These are phyloP conservation scores for Brassica juncea DNA, from an alignment of 345 rosid genomes.

Conservation along the genomic window DNA sequence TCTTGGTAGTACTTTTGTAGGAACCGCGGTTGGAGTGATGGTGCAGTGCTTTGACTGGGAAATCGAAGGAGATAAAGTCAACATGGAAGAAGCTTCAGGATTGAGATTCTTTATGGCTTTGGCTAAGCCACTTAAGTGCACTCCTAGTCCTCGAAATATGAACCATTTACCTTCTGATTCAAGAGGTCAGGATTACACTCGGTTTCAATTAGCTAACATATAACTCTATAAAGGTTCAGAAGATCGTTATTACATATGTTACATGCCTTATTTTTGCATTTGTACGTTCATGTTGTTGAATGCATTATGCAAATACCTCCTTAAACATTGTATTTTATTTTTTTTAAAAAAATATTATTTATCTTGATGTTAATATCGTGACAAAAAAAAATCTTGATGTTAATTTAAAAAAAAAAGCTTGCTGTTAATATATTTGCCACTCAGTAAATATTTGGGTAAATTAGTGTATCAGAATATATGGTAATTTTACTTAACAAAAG, in stretches of 20 bases:
- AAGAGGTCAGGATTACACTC: neutral
- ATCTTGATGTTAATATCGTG: too few species aligned
- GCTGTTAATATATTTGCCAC: neutral
- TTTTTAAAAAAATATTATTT: too few species aligned
- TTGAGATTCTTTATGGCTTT: neutral
- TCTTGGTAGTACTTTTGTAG: neutral
- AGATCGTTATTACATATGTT: neutral
- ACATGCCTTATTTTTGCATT: neutral
- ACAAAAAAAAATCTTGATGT: too few species aligned
- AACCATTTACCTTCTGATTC: neutral
- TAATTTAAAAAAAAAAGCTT: too few species aligned
- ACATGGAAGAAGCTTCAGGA: neutral
- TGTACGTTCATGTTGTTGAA: neutral
- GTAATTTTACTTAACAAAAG: too few species aligned
- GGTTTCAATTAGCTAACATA: neutral
- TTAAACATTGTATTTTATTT: neutral
- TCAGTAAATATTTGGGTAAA: too few species aligned
- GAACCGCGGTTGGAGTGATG: slow-evolving; percentile 12
- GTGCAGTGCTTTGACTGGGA: slow-evolving; percentile 17
- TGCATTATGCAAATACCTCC: neutral
- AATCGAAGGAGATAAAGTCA: neutral
- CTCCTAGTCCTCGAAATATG: neutral
- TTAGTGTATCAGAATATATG: too few species aligned
- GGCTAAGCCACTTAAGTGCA: slow-evolving; percentile 1
- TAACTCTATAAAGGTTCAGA: neutral